A percentile compares a stretch with the other conserved stretches of the same genome.
Conservation (phyloP, 2,329 filamentous ascomycete genomes). For the Cordyceps sp. region DNA sequence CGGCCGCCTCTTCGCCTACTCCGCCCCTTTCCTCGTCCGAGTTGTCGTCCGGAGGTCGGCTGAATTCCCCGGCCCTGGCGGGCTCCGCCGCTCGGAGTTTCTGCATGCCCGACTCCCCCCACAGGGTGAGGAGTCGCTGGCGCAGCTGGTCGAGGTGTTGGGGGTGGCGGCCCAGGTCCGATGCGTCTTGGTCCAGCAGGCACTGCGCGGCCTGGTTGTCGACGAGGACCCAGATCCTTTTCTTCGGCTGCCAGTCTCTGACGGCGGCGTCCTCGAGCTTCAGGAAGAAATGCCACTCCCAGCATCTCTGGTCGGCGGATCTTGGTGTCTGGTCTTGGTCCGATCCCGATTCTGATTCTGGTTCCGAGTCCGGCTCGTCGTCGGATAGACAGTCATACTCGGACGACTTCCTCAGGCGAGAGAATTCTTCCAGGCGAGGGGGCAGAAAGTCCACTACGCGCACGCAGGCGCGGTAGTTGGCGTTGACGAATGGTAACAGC, state of each 20-base stretch:
- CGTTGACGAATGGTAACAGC: slow-evolving; percentile 56
- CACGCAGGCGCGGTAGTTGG: slow-evolving; percentile 50
- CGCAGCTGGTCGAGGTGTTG: slow-evolving; percentile 34
- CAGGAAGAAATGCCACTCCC: slow-evolving; percentile 77
- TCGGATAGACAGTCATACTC: slow-evolving; percentile 35
- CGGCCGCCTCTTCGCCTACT: slow-evolving; percentile 20
- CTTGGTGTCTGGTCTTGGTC: slow-evolving; percentile 9
- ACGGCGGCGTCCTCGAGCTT: slow-evolving; percentile 52
- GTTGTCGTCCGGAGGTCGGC: slow-evolving; percentile 20
- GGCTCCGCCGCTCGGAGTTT: slow-evolving; percentile 25
- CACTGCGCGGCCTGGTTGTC: slow-evolving; percentile 36
- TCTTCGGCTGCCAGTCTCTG: slow-evolving; percentile 14
- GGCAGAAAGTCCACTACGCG: slow-evolving; percentile 77
- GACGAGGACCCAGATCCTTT: slow-evolving; percentile 51
- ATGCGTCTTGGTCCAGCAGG: slow-evolving; percentile 29
- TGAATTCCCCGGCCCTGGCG: slow-evolving; percentile 1
- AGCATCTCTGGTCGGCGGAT: slow-evolving; percentile 20
- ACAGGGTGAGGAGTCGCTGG: slow-evolving; percentile 60
- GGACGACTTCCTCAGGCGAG: slow-evolving; percentile 23
- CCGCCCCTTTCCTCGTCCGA: slow-evolving; percentile 37
- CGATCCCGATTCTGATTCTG: slow-evolving; percentile 4
- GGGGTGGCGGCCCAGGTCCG: slow-evolving; percentile 36
- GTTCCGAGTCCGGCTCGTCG: slow-evolving; percentile 9
- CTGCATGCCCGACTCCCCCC: slow-evolving; percentile 70
- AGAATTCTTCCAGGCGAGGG: slow-evolving; percentile 52